Evolutionary conservation across 805 yeast species (phyloP).

Genomic region (Kodamaea restingae): DNA sequence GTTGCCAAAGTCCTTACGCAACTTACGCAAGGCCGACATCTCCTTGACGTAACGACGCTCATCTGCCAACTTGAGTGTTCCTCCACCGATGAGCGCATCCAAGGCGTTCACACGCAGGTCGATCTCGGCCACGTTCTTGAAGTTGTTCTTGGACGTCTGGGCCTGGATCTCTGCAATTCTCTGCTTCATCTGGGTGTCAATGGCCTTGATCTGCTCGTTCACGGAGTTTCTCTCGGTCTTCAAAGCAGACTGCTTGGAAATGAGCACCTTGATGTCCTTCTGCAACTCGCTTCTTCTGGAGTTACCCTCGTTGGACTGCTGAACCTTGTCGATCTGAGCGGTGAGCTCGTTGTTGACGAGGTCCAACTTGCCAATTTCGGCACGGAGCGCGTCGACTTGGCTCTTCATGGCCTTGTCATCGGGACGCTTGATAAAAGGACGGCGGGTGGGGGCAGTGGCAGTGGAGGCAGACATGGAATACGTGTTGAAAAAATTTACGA

Average conservation of each 20-base stretch:
- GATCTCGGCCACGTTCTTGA: conserved; percentile 64
- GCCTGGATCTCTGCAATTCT: conserved; percentile 71
- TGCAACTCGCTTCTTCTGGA: conserved; percentile 34
- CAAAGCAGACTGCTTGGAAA: conserved; percentile 45
- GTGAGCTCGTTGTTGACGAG: conserved; percentile 47
- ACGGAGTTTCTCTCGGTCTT: conserved; percentile 47
- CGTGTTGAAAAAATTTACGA: conserved; percentile 1
- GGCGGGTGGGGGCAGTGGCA: conserved; percentile 16
- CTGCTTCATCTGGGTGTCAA: conserved; percentile 70
- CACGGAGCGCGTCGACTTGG: conserved; percentile 50
- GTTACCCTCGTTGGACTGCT: conserved; percentile 27
- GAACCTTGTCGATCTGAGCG: conserved; percentile 47
- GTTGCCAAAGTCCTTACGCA: conserved; percentile 70
- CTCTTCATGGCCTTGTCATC: conserved; percentile 63
- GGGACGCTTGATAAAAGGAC: conserved; percentile 68
- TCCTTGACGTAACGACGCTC: conserved; percentile 85
- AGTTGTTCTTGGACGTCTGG: conserved; percentile 65
- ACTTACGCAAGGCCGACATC: conserved; percentile 75
- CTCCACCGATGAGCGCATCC: conserved; percentile 73
- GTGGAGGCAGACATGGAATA: conserved; percentile 10
- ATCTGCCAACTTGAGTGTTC: conserved; percentile 80
- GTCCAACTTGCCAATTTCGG: conserved; percentile 63
- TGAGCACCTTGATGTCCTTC: conserved; percentile 37
- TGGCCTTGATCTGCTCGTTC: conserved; percentile 65
- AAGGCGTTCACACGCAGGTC: conserved; percentile 60